A percentile compares a stretch with the other conserved stretches of the same genome.
Conservation (phyloP, 2,329 filamentous ascomycete species). For the Ilyonectria robusta region DNA sequence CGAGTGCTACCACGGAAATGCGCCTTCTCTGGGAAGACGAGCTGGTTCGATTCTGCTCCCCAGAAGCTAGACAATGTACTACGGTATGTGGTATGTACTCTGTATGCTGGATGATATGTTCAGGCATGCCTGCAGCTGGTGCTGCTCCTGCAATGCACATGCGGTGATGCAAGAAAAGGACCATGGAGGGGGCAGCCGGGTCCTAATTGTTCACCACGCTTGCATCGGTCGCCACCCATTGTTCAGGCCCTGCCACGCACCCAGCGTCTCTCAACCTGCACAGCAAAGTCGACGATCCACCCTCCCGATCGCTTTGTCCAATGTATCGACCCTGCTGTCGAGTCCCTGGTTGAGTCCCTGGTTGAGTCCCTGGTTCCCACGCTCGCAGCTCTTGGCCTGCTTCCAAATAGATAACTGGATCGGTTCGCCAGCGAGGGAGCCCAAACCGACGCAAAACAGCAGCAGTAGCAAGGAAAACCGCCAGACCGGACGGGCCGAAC, state of each 20-base stretch:
- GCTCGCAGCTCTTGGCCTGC: not conserved
- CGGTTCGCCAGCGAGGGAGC: not conserved
- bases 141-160: conserved; percentile 40
- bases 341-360: not conserved
- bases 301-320: conserved; percentile 2
- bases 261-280: conserved; percentile 19
- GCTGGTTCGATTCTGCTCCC: not conserved
- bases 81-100: not conserved
- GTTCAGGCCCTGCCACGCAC: conserved; percentile 34
- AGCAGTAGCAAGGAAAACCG: conserved; percentile 4
- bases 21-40: not conserved
- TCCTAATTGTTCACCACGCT: conserved; percentile 13
- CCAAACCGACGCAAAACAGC: not conserved
- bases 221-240: conserved; percentile 14
- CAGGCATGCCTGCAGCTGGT: conserved; percentile 13
- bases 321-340: not conserved
- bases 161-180: conserved; percentile 40
- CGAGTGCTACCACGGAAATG: conserved; percentile 10
- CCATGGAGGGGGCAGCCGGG: conserved; percentile 28
- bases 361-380: not conserved
- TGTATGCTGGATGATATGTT: conserved; percentile 1
- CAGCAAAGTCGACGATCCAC: conserved; percentile 11
- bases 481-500: not conserved
- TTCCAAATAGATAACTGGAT: not conserved
- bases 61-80: not conserved